These are phyloP conservation scores for Crucibulum laeve DNA, from an alignment of 768 basidiomycete species.

Conservation along the genomic window DNA sequence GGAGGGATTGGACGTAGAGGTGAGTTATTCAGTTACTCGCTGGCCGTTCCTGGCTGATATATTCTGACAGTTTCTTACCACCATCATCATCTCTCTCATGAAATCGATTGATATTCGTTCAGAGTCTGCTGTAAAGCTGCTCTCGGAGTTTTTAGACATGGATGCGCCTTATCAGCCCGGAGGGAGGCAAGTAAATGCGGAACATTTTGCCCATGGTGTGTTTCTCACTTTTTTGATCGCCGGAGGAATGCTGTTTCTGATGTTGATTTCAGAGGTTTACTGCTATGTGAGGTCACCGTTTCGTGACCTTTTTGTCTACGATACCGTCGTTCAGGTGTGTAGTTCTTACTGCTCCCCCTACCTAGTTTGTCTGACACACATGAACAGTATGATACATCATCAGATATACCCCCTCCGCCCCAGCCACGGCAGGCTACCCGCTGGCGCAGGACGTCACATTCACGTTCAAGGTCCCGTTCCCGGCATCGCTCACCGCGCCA, in stretches of 20 bases:
- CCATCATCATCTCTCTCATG: slow-evolving; percentile 86
- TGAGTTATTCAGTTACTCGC: slow-evolving; percentile 24
- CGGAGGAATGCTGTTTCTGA: not conserved
- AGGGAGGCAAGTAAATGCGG: slow-evolving; percentile 64
- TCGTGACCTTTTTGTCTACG: slow-evolving; percentile 79
- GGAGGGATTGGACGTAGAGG: slow-evolving; percentile 88
- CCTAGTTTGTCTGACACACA: slow-evolving; percentile 7
- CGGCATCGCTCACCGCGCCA: slow-evolving; percentile 9
- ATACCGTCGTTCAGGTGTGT: slow-evolving; percentile 73
- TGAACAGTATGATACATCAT: slow-evolving; percentile 55
- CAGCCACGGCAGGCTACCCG: slow-evolving; percentile 22
- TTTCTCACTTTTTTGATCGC: no score
- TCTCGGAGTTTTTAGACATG: slow-evolving; percentile 88
- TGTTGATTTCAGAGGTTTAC: slow-evolving; percentile 69
- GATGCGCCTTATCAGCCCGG: slow-evolving; percentile 55
- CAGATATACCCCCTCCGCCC: slow-evolving; percentile 33
- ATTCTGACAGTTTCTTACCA: slow-evolving; percentile 71
- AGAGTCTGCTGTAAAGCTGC: slow-evolving; percentile 76
- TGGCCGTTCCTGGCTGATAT: not conserved
- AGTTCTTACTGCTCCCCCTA: not conserved
- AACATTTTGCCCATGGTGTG: slow-evolving; percentile 92
- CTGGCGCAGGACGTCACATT: slow-evolving; percentile 18
- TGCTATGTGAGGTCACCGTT: slow-evolving; percentile 86
- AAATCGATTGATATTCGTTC: slow-evolving; percentile 91
- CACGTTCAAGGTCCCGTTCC: slow-evolving; percentile 24